phyloP scores from a whole-genome alignment of 2,329 filamentous ascomycete genomes.

The Falciphora oryzae region DNA sequence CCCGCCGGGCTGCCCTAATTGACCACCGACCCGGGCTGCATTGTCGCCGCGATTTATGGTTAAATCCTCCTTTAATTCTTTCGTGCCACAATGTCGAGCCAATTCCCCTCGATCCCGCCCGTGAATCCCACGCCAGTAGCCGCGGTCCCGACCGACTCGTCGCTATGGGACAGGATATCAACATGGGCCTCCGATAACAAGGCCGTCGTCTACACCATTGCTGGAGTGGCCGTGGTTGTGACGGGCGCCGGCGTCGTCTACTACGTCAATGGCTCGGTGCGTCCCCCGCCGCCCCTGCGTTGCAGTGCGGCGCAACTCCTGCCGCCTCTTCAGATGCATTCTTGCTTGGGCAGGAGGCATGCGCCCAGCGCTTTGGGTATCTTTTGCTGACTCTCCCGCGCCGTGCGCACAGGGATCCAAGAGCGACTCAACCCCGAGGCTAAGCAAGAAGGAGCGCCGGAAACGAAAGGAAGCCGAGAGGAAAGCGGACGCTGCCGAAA shows the following conservation, averaged over 20 bases:
- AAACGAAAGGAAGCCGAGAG: constrained; percentile 76
- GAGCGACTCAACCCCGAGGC: constrained; percentile 54
- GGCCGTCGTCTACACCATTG: constrained; percentile 90
- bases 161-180: constrained; percentile 84
- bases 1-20: not conserved
- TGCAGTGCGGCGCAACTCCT: not conserved
- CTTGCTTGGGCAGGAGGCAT: not conserved
- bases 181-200: constrained; percentile 95
- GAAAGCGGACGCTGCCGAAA: constrained; percentile 30
- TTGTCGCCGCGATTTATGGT: not conserved
- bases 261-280: constrained; percentile 66
- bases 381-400: constrained; percentile 2
- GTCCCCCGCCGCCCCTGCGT: constrained; percentile 18
- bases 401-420: constrained; percentile 23
- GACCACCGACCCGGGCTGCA: not conserved
- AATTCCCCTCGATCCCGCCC: constrained; percentile 41
- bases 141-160: constrained; percentile 53
- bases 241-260: constrained; percentile 90
- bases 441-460: constrained; percentile 83
- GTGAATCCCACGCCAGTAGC: constrained; percentile 37
- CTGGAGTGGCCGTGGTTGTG: constrained; percentile 86
- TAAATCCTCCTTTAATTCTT: not conserved
- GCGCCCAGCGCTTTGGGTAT: not conserved
- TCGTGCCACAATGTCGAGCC: constrained; percentile 19
- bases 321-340: not conserved